Percentiles rank a stretch among this genome's conserved stretches.
Conservation (phyloP, 176 grass and related monocot genomes). For the Avena sativa region DNA sequence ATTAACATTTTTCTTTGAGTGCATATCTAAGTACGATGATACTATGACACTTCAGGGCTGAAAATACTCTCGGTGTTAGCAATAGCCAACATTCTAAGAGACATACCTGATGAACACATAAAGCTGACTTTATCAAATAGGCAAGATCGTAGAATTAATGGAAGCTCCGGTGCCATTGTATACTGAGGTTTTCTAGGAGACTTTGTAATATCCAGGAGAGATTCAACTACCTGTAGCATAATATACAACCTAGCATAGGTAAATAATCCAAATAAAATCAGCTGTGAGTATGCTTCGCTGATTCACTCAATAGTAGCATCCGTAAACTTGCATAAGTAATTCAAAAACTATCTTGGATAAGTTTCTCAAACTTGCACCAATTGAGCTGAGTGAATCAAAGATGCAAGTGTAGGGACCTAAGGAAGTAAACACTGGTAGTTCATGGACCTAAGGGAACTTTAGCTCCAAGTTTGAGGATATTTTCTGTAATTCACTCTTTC, state of each 20-base stretch:
- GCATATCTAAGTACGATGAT: neutral
- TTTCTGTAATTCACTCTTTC: neutral
- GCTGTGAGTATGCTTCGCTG: constrained; percentile 1
- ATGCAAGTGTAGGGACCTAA: neutral
- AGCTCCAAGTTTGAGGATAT: constrained; percentile 15
- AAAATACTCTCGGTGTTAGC: neutral
- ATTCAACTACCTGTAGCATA: constrained; percentile 78
- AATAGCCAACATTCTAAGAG: constrained; percentile 6
- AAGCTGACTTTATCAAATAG: constrained; percentile 72
- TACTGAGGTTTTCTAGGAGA: constrained; percentile 91
- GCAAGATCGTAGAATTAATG: constrained; percentile 77
- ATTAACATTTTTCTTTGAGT: constrained; percentile 2
- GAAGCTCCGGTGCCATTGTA: constrained; percentile 87
- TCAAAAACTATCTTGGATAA: constrained; percentile 1
- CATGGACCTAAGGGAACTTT: constrained; percentile 20
- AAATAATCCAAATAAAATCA: constrained; percentile 44
- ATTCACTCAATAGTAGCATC: neutral
- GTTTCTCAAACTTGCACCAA: neutral
- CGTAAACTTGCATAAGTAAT: constrained; percentile 17
- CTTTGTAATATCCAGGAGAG: constrained; percentile 73
- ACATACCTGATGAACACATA: constrained; percentile 86
- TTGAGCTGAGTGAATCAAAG: neutral
- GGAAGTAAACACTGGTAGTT: neutral
- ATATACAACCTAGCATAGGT: constrained; percentile 16
- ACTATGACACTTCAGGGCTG: neutral